Conservation (phyloP, 2,329 filamentous ascomycete species). For the Beauveria varroae region DNA sequence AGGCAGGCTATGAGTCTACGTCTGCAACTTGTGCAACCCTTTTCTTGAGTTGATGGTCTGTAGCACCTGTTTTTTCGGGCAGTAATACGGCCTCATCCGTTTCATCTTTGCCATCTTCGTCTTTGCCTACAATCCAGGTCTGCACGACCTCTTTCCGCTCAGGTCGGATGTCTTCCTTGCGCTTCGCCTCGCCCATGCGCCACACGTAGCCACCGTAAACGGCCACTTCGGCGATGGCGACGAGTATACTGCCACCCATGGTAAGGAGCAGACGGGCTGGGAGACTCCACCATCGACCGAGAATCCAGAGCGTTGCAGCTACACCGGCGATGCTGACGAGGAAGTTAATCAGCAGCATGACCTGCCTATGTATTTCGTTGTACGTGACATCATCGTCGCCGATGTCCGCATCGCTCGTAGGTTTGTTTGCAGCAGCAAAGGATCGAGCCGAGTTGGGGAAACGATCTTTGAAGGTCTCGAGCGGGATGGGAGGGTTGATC, state of each 20-base stretch:
- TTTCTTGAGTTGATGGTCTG: neutral
- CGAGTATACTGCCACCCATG: conserved; percentile 60
- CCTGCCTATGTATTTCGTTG: conserved; percentile 69
- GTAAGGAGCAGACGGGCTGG: conserved; percentile 63
- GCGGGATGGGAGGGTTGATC: conserved; percentile 50
- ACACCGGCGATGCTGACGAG: conserved; percentile 78
- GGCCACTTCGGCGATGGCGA: conserved; percentile 68
- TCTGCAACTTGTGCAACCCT: neutral
- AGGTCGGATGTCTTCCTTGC: conserved; percentile 48
- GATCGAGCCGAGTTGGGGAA: conserved; percentile 49
- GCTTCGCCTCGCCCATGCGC: conserved; percentile 61
- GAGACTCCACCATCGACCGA: conserved; percentile 66
- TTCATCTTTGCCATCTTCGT: conserved; percentile 19
- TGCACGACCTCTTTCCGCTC: conserved; percentile 64
- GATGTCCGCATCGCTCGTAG: conserved; percentile 36
- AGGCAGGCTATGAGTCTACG: neutral
- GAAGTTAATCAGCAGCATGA: conserved; percentile 84
- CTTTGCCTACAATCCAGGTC: conserved; percentile 58
- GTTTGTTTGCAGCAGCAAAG: conserved; percentile 48
- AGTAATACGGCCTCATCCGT: conserved; percentile 20
- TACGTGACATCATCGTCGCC: conserved; percentile 60
- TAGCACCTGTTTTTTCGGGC: conserved; percentile 15
- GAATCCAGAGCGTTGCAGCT: conserved; percentile 70
- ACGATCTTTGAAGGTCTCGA: conserved; percentile 52
- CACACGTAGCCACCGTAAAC: conserved; percentile 71